Percentiles rank a stretch among this genome's conserved stretches.
phyloP scores from a whole-genome alignment of 208 protist species.

The Trypanosoma lewisi region DNA sequence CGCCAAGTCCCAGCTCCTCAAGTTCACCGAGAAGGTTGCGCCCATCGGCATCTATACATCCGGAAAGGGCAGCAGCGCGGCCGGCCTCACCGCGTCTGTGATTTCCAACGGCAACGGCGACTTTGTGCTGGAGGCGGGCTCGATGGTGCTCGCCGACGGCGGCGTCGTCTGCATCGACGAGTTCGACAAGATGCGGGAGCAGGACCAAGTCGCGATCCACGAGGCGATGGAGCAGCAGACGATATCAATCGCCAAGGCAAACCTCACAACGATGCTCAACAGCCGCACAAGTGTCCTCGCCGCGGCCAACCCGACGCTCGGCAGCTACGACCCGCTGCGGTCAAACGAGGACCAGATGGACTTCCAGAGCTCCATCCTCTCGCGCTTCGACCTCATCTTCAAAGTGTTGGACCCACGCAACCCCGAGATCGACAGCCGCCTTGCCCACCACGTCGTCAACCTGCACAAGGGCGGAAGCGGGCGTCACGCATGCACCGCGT shows the following conservation, averaged over 20 bases:
- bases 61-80: slow-evolving; percentile 98
- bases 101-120: slow-evolving; percentile 90
- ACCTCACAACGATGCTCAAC: slow-evolving; percentile 99
- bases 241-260: slow-evolving; percentile 99
- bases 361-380: slow-evolving; percentile 99
- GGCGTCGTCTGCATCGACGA: slow-evolving; percentile 99
- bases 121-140: slow-evolving; percentile 99
- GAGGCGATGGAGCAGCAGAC: slow-evolving; percentile 99
- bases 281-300: slow-evolving; percentile 98
- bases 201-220: slow-evolving; percentile 99
- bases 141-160: slow-evolving; percentile 99
- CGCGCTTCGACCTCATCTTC: slow-evolving; percentile 99
- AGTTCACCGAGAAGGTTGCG: slow-evolving; percentile 97
- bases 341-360: slow-evolving; percentile 93
- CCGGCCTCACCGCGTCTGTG: slow-evolving; percentile 98
- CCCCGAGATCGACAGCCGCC: slow-evolving; percentile 88
- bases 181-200: slow-evolving; percentile 99
- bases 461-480: slow-evolving; percentile 92
- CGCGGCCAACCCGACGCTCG: slow-evolving; percentile 98
- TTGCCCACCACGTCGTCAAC: slow-evolving; percentile 96
- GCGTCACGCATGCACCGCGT: slow-evolving; percentile 35
- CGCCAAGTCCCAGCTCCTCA: slow-evolving; percentile 99
- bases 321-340: slow-evolving; percentile 90
- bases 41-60: slow-evolving; percentile 99
- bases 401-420: slow-evolving; percentile 98